phyloP scores from a whole-genome alignment of 140 eudicot genomes.

The Oenanthe javanica region DNA sequence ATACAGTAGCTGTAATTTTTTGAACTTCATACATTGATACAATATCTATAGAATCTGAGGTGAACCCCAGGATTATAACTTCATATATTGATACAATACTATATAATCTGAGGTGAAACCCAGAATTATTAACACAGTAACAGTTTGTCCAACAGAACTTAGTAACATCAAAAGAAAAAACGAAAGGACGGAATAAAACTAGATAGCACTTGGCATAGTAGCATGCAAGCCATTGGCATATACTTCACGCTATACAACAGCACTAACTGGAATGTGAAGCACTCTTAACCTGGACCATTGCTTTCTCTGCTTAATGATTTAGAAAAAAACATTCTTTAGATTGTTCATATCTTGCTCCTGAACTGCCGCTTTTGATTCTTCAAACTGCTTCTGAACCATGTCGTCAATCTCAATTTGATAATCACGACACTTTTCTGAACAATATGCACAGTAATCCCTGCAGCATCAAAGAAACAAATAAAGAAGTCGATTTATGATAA shows the following conservation, averaged over 20 bases:
- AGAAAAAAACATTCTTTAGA: not conserved
- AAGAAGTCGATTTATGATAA: not conserved
- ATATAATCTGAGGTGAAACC: not conserved
- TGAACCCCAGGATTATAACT: not conserved
- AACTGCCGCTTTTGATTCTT: not conserved
- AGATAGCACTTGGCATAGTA: not conserved
- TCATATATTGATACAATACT: not conserved
- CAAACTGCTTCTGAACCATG: not conserved
- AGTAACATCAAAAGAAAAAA: not conserved
- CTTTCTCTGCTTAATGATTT: not conserved
- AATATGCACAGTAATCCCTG: slow-evolving; percentile 27
- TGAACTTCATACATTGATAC: not conserved
- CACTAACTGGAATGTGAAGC: not conserved
- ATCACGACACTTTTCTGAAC: slow-evolving; percentile 27
- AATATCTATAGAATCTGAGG: not conserved
- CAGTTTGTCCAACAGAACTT: not conserved
- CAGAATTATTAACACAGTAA: not conserved
- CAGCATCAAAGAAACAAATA: not conserved
- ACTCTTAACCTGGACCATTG: not conserved
- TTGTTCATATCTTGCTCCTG: not conserved
- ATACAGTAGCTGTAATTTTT: not conserved
- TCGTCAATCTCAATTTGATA: slow-evolving; percentile 16
- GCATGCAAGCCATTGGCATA: not conserved
- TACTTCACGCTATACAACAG: not conserved
- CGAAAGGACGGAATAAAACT: not conserved